Evolutionary conservation across 1,284 basidiomycete genomes (phyloP).

Genomic region (Meripilus lineatus): DNA sequence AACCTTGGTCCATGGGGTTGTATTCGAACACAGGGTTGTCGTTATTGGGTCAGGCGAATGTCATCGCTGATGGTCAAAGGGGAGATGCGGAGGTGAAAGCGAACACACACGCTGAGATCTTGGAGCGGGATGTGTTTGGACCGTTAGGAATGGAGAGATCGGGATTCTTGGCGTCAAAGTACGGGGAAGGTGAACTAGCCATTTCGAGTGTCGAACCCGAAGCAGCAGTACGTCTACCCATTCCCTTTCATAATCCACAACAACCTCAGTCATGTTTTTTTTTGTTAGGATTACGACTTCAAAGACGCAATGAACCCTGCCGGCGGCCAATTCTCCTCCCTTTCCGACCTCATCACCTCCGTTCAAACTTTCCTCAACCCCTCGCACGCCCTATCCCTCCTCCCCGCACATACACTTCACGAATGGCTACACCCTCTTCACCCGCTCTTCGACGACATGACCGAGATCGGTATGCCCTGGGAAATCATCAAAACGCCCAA

Average conservation of each 20-base stretch:
- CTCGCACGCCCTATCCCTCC: slow-evolving; percentile 28
- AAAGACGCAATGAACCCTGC: slow-evolving; percentile 36
- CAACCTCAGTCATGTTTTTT: not conserved
- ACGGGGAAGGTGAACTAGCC: slow-evolving; percentile 16
- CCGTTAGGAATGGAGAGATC: slow-evolving; percentile 19
- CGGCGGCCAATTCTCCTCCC: slow-evolving; percentile 45
- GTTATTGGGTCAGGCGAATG: slow-evolving; percentile 36
- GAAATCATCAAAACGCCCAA: slow-evolving; percentile 36
- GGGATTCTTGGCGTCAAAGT: slow-evolving; percentile 17
- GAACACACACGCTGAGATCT: slow-evolving; percentile 35
- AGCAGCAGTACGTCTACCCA: slow-evolving; percentile 15
- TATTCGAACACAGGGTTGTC: slow-evolving; percentile 47
- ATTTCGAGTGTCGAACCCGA: slow-evolving; percentile 16
- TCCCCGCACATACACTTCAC: slow-evolving; percentile 31
- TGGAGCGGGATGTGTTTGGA: slow-evolving; percentile 32
- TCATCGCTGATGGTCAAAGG: slow-evolving; percentile 32
- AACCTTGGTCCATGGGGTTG: slow-evolving; percentile 39
- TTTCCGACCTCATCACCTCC: slow-evolving; percentile 37
- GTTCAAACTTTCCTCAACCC: slow-evolving; percentile 42
- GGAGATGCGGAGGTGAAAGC: slow-evolving; percentile 15
- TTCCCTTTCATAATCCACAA: slow-evolving; percentile 20
- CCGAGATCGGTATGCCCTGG: slow-evolving; percentile 44
- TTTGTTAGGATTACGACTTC: slow-evolving; percentile 30
- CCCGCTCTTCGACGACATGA: slow-evolving; percentile 35
- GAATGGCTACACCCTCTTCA: slow-evolving; percentile 42